Evolutionary conservation across 306 rosid genomes (phyloP), one percentile per base, ranked within the genome.

Genomic region (Ochetophila trinervis): DNA sequence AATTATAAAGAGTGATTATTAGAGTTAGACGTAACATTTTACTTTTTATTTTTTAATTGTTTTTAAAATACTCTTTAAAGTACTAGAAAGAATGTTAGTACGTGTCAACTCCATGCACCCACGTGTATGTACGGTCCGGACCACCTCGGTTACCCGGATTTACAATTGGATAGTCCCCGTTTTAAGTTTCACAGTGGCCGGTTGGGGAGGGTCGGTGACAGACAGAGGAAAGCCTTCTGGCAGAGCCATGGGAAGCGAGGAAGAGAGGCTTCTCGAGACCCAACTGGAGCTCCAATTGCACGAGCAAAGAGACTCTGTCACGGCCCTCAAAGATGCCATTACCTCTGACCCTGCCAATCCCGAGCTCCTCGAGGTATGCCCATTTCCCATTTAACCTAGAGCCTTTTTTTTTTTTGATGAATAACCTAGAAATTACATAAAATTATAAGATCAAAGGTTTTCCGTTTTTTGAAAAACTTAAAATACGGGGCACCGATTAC

Each of bases 241-340:
- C 12, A 16, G 14, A 19, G 51, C 69, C 55, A 75, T 93, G 98
- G 95, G 79, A 34, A 78, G 80, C 86, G 95, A 79, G 65, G 97
- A 93, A 66, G 97, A 89, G 94, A 89, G 89, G 78, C 76, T 81
- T 87, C 91, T 93, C 30, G 98, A 93, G 87, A 68, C 74, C 23
- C 89, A 87, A 62, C 75, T 93, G 1, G 98, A 93, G 72, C 67
- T 80, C 77, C 98, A 93, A 81, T 79, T 93, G 86, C 79, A 77
- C 0, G 98, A 93, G 68, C 98, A 93, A 74, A 82, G 75, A 66
- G 97, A 82, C 65, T 87, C 98, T 17, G 85, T 93, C 21, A 53
- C 80, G 61, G 86, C 91, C 63, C 70, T 93, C 30, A 74, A 79
- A 51, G 73, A 89, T 12, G 98, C 96, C 66, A 74, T 93, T 20